Evolutionary conservation across 352 stramenopile genomes (phyloP), one percentile per base, ranked within the genome.

Genomic region (Elongisporangium prolatum): DNA sequence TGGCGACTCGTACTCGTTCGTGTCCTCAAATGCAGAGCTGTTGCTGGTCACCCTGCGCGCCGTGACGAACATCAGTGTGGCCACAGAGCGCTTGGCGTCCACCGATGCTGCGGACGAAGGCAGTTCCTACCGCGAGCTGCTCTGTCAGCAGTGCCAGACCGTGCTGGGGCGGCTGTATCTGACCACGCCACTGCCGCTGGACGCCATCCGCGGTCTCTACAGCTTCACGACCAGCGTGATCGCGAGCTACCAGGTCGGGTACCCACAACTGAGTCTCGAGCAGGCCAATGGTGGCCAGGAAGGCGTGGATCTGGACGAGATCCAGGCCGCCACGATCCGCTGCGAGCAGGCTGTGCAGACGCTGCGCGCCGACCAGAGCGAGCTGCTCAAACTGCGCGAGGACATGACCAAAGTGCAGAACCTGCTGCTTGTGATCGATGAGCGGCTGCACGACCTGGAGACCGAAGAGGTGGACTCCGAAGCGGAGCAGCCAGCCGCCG

Each of bases 391-490:
- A 52, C 63, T 91, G 22, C 60, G 74, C 16, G 74, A 87, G 3
- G 80, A 93, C 52, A 89, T 91, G 77, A 77, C 74, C 21, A 90
- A 92, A 58, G 80, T 91, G 38, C 86, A 92, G 61, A 80, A 72
- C 16, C 60, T 94, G 21, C 68, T 94, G 70, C 70, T 91, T 16
- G 72, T 88, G 0, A 69, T 94, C 38, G 79, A 94, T 52, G 75
- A 90, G 13, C 78, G 84, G 16, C 64, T 94, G 38, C 77, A 80
- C 2, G 62, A 82, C 16, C 51, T 93, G 4, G 82, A 92, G 71
- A 63, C 64, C 40, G 72, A 81, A 48, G 67, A 73, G n/a, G 51
- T 67, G 0, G 77, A 87, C 14, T 88, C 71, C 38, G 68, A 84
- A 21, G 57, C 21, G 0, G 63, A 74, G 44, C 28, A 40, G 28